phyloP scores from a whole-genome alignment of 2,329 filamentous ascomycete species.

The Gyromitra esculenta region DNA sequence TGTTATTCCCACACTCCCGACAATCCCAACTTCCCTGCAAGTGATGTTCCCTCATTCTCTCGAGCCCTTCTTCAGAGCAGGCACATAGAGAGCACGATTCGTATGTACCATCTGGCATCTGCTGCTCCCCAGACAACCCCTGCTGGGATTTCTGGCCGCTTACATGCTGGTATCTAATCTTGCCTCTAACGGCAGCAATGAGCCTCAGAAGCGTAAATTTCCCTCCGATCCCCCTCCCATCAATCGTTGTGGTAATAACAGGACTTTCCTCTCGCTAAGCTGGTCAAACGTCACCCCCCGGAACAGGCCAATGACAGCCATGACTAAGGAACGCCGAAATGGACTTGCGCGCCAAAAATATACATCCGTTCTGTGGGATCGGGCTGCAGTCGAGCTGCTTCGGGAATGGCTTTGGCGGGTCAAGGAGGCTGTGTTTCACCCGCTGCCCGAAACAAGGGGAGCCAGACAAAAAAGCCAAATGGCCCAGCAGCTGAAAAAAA shows the following conservation, averaged over 20 bases:
- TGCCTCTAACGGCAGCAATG: conserved; percentile 7
- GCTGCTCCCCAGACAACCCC: neutral
- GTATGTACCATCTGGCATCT: conserved; percentile 20
- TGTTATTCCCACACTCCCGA: conserved; percentile 20
- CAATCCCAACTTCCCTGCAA: conserved; percentile 25
- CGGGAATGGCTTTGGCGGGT: conserved; percentile 30
- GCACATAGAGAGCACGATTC: too few relatives aligned
- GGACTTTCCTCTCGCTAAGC: conserved; percentile 40
- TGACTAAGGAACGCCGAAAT: conserved; percentile 42
- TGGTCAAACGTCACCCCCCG: conserved; percentile 33
- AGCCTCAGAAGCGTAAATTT: conserved; percentile 27
- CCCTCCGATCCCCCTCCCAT: neutral
- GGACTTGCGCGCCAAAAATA: conserved; percentile 44
- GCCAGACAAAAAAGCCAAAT: conserved; percentile 1
- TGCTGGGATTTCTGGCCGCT: too few relatives aligned
- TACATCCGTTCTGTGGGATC: conserved; percentile 28
- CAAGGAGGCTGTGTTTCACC: conserved; percentile 48
- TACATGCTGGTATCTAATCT: conserved; percentile 5
- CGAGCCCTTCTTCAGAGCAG: conserved; percentile 11
- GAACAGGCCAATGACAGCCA: conserved; percentile 44
- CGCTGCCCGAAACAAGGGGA: conserved; percentile 46
- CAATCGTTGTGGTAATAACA: conserved; percentile 10
- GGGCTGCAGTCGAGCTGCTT: conserved; percentile 38
- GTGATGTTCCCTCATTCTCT: conserved; percentile 27
- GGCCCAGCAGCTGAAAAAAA: conserved; percentile 33